Evolutionary conservation across 139 green algal species (phyloP).

Genomic region (Desmodesmus armatus): DNA sequence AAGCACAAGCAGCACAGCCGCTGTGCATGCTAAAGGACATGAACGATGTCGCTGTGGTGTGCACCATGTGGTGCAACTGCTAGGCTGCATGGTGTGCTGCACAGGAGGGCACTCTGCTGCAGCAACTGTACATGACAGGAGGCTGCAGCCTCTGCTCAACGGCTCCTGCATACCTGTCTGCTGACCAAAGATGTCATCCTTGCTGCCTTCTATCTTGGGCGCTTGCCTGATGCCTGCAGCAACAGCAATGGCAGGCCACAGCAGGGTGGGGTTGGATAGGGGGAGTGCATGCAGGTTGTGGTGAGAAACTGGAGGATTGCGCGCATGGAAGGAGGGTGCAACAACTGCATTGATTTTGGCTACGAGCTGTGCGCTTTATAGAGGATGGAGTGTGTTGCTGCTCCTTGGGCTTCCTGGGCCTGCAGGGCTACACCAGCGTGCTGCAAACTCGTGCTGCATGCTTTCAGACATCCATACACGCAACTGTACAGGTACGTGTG

Average conservation of each 20-base stretch:
- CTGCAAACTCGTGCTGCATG: no score
- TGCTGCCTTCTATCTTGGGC: constrained; percentile 69
- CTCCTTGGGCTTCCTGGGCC: neutral
- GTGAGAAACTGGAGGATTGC: neutral
- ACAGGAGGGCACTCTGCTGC: no score
- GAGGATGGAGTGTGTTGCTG: neutral
- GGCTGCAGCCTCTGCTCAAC: no score
- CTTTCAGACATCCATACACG: neutral
- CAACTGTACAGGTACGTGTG: neutral
- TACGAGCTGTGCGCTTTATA: neutral
- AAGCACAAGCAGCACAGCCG: no score
- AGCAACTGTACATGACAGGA: no score
- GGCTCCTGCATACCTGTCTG: no score
- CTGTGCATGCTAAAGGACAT: no score
- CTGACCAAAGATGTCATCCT: constrained; percentile 83
- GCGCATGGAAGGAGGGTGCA: neutral
- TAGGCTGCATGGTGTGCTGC: no score
- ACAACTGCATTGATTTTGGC: neutral
- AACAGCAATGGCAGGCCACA: neutral
- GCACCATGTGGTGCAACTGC: no score
- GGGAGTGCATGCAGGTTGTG: neutral
- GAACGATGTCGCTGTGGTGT: no score
- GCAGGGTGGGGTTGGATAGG: neutral
- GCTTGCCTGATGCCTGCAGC: constrained; percentile 14
- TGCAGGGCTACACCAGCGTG: neutral